phyloP scores from a whole-genome alignment of 2,329 filamentous ascomycete genomes.

The Meredithiella fracta region DNA sequence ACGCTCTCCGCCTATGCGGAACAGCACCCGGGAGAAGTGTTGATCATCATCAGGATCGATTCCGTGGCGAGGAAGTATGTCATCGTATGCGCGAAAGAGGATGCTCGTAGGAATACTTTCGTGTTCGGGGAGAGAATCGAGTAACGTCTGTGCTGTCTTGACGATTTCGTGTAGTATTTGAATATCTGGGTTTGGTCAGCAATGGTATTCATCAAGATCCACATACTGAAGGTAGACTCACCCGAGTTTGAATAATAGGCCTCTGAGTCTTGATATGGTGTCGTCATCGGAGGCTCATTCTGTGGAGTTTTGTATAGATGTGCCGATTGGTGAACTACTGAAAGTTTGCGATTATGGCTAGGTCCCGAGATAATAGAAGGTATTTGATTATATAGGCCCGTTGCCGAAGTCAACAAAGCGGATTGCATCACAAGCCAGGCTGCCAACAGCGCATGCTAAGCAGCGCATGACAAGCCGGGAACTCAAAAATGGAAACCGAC shows the following conservation, averaged over 20 bases:
- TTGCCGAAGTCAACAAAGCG: conserved; percentile 11
- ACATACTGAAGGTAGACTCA: conserved; percentile 18
- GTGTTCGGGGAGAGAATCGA: conserved; percentile 38
- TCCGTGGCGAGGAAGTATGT: conserved; percentile 52
- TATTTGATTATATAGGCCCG: conserved; percentile 1
- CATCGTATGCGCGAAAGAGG: conserved; percentile 67
- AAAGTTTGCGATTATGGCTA: neutral
- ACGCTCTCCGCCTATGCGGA: conserved; percentile 55
- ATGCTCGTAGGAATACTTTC: conserved; percentile 57
- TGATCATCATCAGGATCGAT: conserved; percentile 58
- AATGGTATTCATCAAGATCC: neutral
- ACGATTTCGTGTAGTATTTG: conserved; percentile 63
- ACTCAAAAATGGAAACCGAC: neutral
- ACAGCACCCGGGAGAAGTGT: conserved; percentile 60
- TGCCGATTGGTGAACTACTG: neutral
- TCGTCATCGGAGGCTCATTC: conserved; percentile 13
- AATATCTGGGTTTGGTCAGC: conserved; percentile 43
- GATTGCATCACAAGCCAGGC: conserved; percentile 14
- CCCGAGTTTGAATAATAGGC: conserved; percentile 46
- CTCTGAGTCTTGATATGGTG: conserved; percentile 19
- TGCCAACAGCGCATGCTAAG: conserved; percentile 13
- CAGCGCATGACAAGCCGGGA: conserved; percentile 13
- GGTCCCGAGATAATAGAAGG: no score
- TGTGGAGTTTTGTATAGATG: neutral
- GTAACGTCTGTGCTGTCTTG: conserved; percentile 48